phyloP scores from a whole-genome alignment of 108 stramenopile genomes.

The Skeletonema marinoi region DNA sequence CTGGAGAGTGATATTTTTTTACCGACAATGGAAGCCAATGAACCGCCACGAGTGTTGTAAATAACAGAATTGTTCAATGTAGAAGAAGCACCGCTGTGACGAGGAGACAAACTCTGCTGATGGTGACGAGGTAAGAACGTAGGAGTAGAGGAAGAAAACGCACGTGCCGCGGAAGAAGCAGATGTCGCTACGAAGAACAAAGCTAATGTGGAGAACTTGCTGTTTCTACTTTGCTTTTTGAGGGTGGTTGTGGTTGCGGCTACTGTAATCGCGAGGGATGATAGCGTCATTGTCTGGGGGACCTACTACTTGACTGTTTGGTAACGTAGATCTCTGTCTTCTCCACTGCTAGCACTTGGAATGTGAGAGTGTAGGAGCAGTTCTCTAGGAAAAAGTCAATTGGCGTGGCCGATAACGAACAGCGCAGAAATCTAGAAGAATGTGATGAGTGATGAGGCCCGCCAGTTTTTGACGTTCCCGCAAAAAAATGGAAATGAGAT shows the following conservation, averaged over 20 bases:
- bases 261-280: background rate
- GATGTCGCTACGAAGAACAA: background rate
- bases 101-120: background rate
- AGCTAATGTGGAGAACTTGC: background rate
- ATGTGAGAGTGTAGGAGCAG: too few relatives aligned
- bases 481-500: too few relatives aligned
- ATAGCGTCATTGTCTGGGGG: background rate
- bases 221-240: conserved; percentile 2
- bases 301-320: background rate
- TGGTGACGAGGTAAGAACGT: background rate
- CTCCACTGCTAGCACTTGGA: background rate
- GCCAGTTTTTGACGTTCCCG: too few relatives aligned
- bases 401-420: too few relatives aligned
- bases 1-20: background rate
- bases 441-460: too few relatives aligned
- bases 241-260: background rate
- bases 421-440: too few relatives aligned
- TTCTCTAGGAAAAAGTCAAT: too few relatives aligned
- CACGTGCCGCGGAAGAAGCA: background rate
- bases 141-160: background rate
- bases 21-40: background rate
- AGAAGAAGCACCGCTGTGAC: background rate
- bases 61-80: background rate
- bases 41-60: conserved; percentile 2
- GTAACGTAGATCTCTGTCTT: too few relatives aligned